phyloP scores from a whole-genome alignment of 1,284 basidiomycete genomes.

The Fistulinella cinereoalba region DNA sequence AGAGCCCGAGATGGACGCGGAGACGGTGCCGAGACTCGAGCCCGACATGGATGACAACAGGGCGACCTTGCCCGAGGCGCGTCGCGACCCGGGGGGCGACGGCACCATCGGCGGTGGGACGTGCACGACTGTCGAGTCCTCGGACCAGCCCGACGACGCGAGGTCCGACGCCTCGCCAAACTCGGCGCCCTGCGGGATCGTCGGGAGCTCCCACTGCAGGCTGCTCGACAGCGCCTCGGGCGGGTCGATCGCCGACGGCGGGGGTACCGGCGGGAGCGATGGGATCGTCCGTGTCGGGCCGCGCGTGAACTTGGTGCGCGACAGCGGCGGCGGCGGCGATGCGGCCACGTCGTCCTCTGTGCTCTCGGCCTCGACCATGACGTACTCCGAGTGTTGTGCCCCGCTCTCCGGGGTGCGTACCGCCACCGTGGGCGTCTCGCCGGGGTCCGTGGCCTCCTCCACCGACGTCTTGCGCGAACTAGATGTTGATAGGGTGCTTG shows the following conservation, averaged over 20 bases:
- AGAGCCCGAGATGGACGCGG: slow-evolving; percentile 3
- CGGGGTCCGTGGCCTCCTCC: no score
- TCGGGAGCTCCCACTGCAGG: slow-evolving; percentile 53
- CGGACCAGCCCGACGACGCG: slow-evolving; percentile 41
- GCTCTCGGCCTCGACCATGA: slow-evolving; percentile 52
- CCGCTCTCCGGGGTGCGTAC: no score
- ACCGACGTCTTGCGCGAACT: slow-evolving; percentile 36
- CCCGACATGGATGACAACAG: not conserved
- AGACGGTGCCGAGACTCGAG: slow-evolving; percentile 5
- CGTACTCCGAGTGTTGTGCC: slow-evolving; percentile 61
- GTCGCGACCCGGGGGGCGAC: not conserved
- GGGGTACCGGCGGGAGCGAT: slow-evolving; percentile 31
- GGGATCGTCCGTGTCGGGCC: slow-evolving; percentile 31
- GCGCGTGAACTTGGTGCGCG: slow-evolving; percentile 41
- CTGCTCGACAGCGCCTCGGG: slow-evolving; percentile 19
- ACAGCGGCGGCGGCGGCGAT: slow-evolving; percentile 40
- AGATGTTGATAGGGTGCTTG: slow-evolving; percentile 22
- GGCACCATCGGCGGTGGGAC: slow-evolving; percentile 13
- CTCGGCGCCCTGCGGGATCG: slow-evolving; percentile 41
- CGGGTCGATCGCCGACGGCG: slow-evolving; percentile 33
- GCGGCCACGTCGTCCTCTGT: slow-evolving; percentile 30
- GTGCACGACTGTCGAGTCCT: slow-evolving; percentile 43
- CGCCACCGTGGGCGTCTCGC: no score
- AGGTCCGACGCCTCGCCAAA: slow-evolving; percentile 28
- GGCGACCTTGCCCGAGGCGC: not conserved